phyloP scores from a whole-genome alignment of 1,139 yeast genomes.

The Wickerhamomyces sp. region DNA sequence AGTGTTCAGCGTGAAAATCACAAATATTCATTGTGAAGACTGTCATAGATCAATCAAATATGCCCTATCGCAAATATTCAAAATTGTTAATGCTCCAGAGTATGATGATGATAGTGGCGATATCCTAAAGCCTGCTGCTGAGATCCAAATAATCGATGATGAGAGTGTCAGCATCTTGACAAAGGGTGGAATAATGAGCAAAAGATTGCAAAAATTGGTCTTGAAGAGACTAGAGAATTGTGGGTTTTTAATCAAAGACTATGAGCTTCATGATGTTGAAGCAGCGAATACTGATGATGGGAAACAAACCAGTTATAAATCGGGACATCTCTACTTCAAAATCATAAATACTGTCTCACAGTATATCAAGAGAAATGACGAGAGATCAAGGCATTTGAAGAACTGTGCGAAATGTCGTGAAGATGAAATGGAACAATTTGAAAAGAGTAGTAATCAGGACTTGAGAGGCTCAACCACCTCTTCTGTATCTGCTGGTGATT shows the following conservation, averaged over 20 bases:
- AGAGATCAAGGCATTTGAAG: slow-evolving; percentile 26
- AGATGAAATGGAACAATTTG: slow-evolving; percentile 5
- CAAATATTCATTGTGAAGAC: slow-evolving; percentile 48
- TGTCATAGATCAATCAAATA: slow-evolving; percentile 39
- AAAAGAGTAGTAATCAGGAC: too few relatives aligned
- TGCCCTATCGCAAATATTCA: slow-evolving; percentile 21
- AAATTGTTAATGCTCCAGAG: slow-evolving; percentile 7
- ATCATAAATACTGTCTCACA: background rate
- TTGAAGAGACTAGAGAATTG: slow-evolving; percentile 10
- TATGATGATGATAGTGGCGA: slow-evolving; percentile 1
- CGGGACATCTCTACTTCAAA: background rate
- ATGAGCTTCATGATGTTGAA: slow-evolving; percentile 8
- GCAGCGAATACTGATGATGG: slow-evolving; percentile 4
- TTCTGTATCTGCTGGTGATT: slow-evolving; percentile 10
- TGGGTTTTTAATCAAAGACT: slow-evolving; percentile 18
- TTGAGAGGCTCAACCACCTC: too few relatives aligned
- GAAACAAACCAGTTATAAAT: background rate
- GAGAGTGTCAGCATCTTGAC: slow-evolving; percentile 8
- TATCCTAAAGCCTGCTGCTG: slow-evolving; percentile 4
- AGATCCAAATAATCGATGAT: slow-evolving; percentile 15
- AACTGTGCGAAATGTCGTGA: slow-evolving; percentile 34
- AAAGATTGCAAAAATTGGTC: slow-evolving; percentile 9
- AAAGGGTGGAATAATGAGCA: slow-evolving; percentile 4
- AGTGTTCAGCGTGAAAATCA: slow-evolving; percentile 7
- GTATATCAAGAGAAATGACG: slow-evolving; percentile 1